phyloP scores from a whole-genome alignment of 2,329 filamentous ascomycete species.

The Clarireedia homoeocarpa region DNA sequence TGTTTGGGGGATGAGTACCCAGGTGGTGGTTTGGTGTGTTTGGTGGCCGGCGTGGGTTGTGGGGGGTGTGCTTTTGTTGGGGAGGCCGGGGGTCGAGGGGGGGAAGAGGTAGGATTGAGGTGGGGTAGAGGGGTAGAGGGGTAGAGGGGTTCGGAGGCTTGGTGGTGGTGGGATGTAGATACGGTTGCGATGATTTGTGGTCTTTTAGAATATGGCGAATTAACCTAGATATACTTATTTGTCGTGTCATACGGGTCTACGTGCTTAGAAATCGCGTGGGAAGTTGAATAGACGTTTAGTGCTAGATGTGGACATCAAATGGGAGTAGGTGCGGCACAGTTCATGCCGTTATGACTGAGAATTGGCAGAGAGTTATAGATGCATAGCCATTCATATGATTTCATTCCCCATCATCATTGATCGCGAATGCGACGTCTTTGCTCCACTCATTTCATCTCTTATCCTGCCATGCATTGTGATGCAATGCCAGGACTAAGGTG shows the following conservation, averaged over 20 bases:
- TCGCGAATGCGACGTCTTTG: not conserved
- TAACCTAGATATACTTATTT: no score
- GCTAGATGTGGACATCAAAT: no score
- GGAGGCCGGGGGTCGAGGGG: constrained; percentile 22
- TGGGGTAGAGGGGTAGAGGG: not conserved
- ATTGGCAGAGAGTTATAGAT: not conserved
- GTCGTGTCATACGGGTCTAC: no score
- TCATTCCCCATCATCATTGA: not conserved
- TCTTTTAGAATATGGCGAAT: not conserved
- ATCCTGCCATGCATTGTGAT: not conserved
- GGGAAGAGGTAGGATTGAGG: not conserved
- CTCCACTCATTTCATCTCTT: constrained; percentile 5
- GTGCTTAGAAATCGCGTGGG: no score
- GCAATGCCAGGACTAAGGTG: constrained; percentile 9
- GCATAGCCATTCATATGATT: not conserved
- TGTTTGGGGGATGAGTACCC: constrained; percentile 82
- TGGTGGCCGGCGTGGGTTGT: constrained; percentile 93
- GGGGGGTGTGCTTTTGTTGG: constrained; percentile 48
- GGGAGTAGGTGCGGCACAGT: no score
- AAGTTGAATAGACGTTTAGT: no score
- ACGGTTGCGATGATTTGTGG: no score
- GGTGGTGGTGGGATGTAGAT: not conserved
- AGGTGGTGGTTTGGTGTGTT: constrained; percentile 84
- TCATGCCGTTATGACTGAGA: not conserved
- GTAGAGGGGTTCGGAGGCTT: not conserved